Evolutionary conservation across 176 grass and related monocot genomes (phyloP).

Genomic region (Aegilops umbellulata): DNA sequence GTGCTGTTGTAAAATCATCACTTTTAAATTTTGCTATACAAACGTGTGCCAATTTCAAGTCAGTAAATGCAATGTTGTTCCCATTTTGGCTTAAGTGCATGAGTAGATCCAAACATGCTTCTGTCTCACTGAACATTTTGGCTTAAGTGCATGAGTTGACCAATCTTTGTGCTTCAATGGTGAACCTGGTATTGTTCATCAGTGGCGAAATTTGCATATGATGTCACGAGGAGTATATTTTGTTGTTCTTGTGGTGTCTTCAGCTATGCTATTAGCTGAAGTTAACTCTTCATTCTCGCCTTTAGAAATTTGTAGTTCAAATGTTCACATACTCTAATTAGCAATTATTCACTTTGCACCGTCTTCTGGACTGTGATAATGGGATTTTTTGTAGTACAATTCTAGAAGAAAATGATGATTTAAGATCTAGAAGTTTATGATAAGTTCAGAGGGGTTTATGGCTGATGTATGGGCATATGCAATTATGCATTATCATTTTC

Average conservation of each 20-base stretch:
- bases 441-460: not conserved
- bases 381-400: constrained; percentile 3
- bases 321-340: not conserved
- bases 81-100: not conserved
- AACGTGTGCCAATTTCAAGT: not conserved
- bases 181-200: not conserved
- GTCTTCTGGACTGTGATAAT: not conserved
- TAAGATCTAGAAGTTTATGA: not conserved
- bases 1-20: not conserved
- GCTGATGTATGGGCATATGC: not conserved
- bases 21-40: not conserved
- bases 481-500: not conserved
- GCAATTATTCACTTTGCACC: not conserved
- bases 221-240: not conserved
- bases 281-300: not conserved
- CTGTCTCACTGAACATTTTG: not conserved
- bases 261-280: not conserved
- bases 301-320: not conserved
- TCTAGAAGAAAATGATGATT: not conserved
- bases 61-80: not conserved
- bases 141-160: not conserved
- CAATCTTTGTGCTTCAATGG: not conserved
- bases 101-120: not conserved
- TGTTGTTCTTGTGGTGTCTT: not conserved
- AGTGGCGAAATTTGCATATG: not conserved